Conservation (phyloP, 2,329 filamentous ascomycete genomes). For the Sclerotinia borealis region DNA sequence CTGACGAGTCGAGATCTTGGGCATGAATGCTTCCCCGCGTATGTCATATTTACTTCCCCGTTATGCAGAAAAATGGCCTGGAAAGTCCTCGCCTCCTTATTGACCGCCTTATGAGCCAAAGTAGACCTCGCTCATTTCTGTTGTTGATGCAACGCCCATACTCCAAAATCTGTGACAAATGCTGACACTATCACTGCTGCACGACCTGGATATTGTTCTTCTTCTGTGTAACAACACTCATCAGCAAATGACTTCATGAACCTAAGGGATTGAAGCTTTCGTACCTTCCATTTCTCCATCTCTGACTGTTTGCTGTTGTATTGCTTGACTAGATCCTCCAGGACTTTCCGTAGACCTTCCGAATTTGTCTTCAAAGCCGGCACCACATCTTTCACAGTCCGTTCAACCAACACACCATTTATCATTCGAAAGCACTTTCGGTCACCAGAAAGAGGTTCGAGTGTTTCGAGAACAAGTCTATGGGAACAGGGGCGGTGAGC, state of each 20-base stretch:
- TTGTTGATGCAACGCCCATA: slow-evolving; percentile 25
- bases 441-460: slow-evolving; percentile 73
- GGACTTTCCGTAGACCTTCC: slow-evolving; percentile 86
- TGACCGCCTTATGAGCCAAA: slow-evolving; percentile 25
- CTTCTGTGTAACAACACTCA: slow-evolving; percentile 50
- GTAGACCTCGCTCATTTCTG: slow-evolving; percentile 16
- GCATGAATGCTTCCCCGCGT: slow-evolving; percentile 22
- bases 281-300: slow-evolving; percentile 96
- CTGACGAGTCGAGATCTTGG: slow-evolving; percentile 17
- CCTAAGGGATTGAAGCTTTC: slow-evolving; percentile 29
- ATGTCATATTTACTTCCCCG: slow-evolving; percentile 23
- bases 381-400: slow-evolving; percentile 87
- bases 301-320: slow-evolving; percentile 94
- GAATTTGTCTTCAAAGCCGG: slow-evolving; percentile 90
- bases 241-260: slow-evolving; percentile 16
- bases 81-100: slow-evolving; percentile 9
- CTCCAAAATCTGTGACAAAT: slow-evolving; percentile 14
- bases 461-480: slow-evolving; percentile 89
- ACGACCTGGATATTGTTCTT: slow-evolving; percentile 88
- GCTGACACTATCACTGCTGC: slow-evolving; percentile 51
- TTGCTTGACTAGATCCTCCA: slow-evolving; percentile 92
- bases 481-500: slow-evolving; percentile 36
- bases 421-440: slow-evolving; percentile 99
- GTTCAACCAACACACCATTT: slow-evolving; percentile 91
- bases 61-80: slow-evolving; percentile 7